Evolutionary conservation across 306 rosid genomes (phyloP), one percentile per base, ranked within the genome.

Genomic region (Acacia acuminata): DNA sequence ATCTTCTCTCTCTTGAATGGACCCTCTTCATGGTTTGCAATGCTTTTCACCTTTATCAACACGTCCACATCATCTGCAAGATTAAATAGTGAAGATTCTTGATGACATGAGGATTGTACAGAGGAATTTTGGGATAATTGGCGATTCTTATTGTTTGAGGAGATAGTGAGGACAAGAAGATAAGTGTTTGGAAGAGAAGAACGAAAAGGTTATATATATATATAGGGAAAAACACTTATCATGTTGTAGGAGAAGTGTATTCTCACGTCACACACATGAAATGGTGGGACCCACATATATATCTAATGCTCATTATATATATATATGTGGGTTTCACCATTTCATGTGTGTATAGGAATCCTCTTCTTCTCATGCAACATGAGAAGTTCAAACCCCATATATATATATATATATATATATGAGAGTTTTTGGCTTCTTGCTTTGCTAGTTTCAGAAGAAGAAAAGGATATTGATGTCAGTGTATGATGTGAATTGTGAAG

Each of bases 1-100:
- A 96, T 85, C 90, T 96, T 92, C 53, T 90, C 93, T 82, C 95
- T 94, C 36, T 85, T 77, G 38, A 77, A 82, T 43, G 97, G 95
- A 24, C 97, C 97, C 3, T 83, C 70, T 84, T 96, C 99, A 72
- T 96, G 97, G 76, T 94, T 94, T 24, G 87, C 90, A 13, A 87
- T 70, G 43, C 67, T 83, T 88, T 85, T 92, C 32, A 89, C 87
- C 83, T 89, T 88, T 73, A 91, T 30, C 86, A 96, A 68, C 79
- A 88, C 78, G 65, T 91, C 97, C 44, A 96, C 94, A 10, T 96
- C 98, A 10, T 96, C 98, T 30, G 32, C 32, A 84, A 12, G 79
- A 85, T 78, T 78, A 91, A 10, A 53, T 40, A 73, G 32, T 83
- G 91, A 20, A 94, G 86, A 38, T 88, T 87, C 32, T 87, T 13